A percentile compares a stretch with the other conserved stretches of the same genome.
These are phyloP conservation scores for Mucor irregularis DNA, from an alignment of 371 early-diverging fungal genomes.

Conservation along the genomic window DNA sequence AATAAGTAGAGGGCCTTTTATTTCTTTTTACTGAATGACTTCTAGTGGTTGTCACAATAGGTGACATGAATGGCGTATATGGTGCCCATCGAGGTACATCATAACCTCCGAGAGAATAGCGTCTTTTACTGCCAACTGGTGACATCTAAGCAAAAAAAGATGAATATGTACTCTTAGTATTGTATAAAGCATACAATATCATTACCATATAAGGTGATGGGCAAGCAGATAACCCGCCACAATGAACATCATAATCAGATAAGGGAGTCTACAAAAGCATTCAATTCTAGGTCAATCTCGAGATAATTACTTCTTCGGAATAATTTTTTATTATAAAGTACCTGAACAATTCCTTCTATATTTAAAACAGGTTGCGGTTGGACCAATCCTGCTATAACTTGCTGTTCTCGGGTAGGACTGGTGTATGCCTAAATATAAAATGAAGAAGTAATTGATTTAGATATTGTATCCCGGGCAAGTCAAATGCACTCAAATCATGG, in stretches of 20 bases:
- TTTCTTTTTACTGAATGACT: conserved; percentile 37
- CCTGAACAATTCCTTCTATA: conserved; percentile 20
- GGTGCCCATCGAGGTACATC: conserved; percentile 20
- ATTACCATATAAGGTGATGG: conserved; percentile 16
- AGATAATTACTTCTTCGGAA: neutral
- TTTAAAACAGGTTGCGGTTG: conserved; percentile 15
- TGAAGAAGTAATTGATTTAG: neutral
- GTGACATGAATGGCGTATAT: conserved; percentile 28
- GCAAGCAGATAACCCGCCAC: conserved; percentile 15
- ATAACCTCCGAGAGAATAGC: conserved; percentile 28
- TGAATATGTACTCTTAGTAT: neutral
- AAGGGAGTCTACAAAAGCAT: conserved; percentile 9
- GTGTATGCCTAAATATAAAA: neutral
- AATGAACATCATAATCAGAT: conserved; percentile 13
- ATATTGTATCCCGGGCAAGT: neutral
- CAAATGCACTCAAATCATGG: neutral
- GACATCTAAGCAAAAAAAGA: conserved; percentile 6
- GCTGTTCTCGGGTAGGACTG: too few relatives aligned
- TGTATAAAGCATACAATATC: neutral
- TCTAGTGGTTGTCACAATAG: conserved; percentile 34
- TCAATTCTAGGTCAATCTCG: neutral
- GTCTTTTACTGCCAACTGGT: conserved; percentile 14
- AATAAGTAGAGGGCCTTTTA: conserved; percentile 43
- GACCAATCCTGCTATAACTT: conserved; percentile 14
- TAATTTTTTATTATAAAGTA: conserved; percentile 1